These are phyloP conservation scores for Amaranthus tricolor DNA, from an alignment of 179 eudicot genomes.

Conservation along the genomic window DNA sequence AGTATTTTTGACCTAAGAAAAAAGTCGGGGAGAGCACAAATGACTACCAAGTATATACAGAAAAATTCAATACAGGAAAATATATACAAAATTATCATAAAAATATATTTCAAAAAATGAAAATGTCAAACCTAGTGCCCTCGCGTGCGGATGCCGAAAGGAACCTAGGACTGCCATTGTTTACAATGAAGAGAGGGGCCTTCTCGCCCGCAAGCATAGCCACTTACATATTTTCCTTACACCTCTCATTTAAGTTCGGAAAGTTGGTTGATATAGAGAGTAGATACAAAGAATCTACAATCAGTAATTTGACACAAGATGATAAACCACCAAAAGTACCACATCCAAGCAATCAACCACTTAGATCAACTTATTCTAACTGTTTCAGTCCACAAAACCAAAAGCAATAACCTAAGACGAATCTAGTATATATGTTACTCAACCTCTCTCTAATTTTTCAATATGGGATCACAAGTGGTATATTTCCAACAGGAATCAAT, in stretches of 20 bases:
- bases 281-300: not conserved
- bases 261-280: not conserved
- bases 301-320: not conserved
- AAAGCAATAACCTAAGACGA: not conserved
- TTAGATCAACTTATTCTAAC: not conserved
- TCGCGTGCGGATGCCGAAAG: no score
- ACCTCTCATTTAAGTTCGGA: not conserved
- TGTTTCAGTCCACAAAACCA: not conserved
- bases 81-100: no score
- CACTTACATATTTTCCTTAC: not conserved
- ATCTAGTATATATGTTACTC: no score
- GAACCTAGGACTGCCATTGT: no score
- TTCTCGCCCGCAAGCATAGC: no score
- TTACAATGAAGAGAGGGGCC: no score
- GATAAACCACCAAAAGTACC: not conserved
- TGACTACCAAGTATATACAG: no score
- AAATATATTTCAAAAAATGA: no score
- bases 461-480: no score
- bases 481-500: not conserved
- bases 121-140: no score
- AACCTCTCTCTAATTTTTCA: no score
- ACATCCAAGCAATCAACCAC: not conserved
- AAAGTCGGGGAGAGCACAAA: not conserved
- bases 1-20: not conserved
- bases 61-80: no score